phyloP scores from a whole-genome alignment of 2,329 filamentous ascomycete genomes.

The Fusarium camptoceras region DNA sequence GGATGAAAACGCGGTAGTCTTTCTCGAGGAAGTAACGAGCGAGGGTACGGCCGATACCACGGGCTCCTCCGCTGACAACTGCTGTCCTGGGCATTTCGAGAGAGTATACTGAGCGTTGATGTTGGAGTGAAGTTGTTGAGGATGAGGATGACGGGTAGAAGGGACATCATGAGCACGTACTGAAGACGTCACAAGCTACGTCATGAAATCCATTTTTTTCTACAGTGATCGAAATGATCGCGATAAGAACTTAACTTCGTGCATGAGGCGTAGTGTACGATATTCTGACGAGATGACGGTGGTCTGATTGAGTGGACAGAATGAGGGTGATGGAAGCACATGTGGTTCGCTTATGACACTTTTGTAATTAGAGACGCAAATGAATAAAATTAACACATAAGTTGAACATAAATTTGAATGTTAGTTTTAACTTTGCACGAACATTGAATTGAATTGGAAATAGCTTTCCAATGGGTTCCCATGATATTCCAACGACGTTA shows the following conservation, averaged over 20 bases:
- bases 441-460: fast-evolving
- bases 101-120: neutral
- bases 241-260: neutral
- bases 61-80: slow-evolving; percentile 12
- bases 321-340: neutral
- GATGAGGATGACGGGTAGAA: neutral
- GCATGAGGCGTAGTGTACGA: neutral
- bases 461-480: too few species aligned
- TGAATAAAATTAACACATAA: neutral
- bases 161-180: slow-evolving; percentile 9
- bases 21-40: slow-evolving; percentile 15
- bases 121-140: neutral
- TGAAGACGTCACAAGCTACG: slow-evolving; percentile 16
- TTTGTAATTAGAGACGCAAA: neutral
- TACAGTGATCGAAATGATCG: too few species aligned
- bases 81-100: neutral
- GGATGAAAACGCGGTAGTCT: slow-evolving; percentile 8
- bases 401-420: fast-evolving
- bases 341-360: neutral
- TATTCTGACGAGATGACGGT: neutral
- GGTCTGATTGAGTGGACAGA: neutral
- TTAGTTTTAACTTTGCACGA: neutral
- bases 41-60: slow-evolving; percentile 9
- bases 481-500: neutral
- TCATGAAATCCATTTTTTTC: neutral